A percentile compares a stretch with the other conserved stretches of the same genome.
Conservation (phyloP, 176 grass and related monocot species). For the Aegilops umbellulata region DNA sequence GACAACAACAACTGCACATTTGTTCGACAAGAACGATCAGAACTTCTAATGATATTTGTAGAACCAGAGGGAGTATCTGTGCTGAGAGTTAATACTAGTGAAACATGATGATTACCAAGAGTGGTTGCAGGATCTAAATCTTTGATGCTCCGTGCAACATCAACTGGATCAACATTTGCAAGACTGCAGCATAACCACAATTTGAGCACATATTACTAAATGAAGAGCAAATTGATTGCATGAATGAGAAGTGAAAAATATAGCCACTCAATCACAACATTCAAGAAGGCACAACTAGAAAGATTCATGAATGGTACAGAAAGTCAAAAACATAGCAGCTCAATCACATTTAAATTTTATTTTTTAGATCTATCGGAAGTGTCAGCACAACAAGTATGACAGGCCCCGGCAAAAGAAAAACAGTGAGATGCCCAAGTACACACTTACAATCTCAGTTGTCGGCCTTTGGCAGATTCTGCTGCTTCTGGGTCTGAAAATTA, state of each 20-base stretch:
- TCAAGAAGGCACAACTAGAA: not conserved
- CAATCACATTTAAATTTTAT: too few relatives aligned
- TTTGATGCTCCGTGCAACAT: constrained; percentile 89
- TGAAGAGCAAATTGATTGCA: constrained; percentile 12
- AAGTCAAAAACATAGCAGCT: too few relatives aligned
- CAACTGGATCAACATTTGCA: constrained; percentile 99
- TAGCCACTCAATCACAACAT: not conserved
- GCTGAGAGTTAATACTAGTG: not conserved
- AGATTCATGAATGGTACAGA: not conserved
- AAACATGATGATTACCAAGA: constrained; percentile 54
- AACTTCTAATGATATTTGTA: constrained; percentile 19
- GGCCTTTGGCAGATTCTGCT: constrained; percentile 72
- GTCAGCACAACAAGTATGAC: not conserved
- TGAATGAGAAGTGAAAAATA: not conserved
- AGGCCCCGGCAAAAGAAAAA: not conserved
- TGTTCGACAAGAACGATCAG: not conserved
- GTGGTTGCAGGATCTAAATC: constrained; percentile 96
- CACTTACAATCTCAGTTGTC: constrained; percentile 93
- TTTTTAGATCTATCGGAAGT: not conserved
- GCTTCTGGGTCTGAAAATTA: constrained; percentile 78
- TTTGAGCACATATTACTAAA: not conserved
- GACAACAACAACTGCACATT: constrained; percentile 83
- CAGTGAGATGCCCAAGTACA: not conserved
- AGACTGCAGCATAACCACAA: constrained; percentile 59
- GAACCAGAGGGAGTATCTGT: constrained; percentile 1